Conservation (phyloP, 2,329 filamentous ascomycete genomes). For the Botrytis cinerea region DNA sequence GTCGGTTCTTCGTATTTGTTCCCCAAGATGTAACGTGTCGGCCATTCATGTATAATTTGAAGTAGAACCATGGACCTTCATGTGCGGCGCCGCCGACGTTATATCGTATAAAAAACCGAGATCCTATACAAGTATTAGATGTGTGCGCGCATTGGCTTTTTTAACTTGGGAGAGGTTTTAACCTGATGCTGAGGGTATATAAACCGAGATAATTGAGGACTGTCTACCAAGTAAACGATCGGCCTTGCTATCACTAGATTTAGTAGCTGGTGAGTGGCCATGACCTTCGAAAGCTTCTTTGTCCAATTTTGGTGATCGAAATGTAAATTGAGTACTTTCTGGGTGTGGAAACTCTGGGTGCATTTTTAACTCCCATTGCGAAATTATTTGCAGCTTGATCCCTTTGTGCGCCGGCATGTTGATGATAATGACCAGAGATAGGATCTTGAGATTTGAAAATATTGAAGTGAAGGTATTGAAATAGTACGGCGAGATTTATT, state of each 20-base stretch:
- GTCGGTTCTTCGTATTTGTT: constrained; percentile 44
- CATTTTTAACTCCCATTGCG: constrained; percentile 37
- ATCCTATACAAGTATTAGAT: constrained; percentile 43
- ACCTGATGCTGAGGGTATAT: constrained; percentile 58
- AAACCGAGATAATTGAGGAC: constrained; percentile 52
- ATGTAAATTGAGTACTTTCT: constrained; percentile 49
- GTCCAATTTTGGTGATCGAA: constrained; percentile 32
- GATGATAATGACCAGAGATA: not conserved
- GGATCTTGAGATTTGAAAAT: not conserved
- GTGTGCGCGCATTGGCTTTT: not conserved
- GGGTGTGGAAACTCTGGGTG: constrained; percentile 59
- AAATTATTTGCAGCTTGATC: constrained; percentile 37
- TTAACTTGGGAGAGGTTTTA: constrained; percentile 21
- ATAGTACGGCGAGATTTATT: not conserved
- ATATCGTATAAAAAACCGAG: constrained; percentile 57
- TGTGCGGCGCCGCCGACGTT: constrained; percentile 41
- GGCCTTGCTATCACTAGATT: constrained; percentile 33
- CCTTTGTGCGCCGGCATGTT: constrained; percentile 39
- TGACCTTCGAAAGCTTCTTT: constrained; percentile 1
- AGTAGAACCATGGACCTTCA: constrained; percentile 50
- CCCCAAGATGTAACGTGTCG: constrained; percentile 56
- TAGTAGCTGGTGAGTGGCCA: constrained; percentile 24
- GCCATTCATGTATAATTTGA: constrained; percentile 58
- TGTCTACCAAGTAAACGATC: constrained; percentile 40
- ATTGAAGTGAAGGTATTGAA: constrained; percentile 4